Base-by-base conservation (phyloP, 495 filamentous ascomycete species). In the Neurospora intermedia region DNA sequence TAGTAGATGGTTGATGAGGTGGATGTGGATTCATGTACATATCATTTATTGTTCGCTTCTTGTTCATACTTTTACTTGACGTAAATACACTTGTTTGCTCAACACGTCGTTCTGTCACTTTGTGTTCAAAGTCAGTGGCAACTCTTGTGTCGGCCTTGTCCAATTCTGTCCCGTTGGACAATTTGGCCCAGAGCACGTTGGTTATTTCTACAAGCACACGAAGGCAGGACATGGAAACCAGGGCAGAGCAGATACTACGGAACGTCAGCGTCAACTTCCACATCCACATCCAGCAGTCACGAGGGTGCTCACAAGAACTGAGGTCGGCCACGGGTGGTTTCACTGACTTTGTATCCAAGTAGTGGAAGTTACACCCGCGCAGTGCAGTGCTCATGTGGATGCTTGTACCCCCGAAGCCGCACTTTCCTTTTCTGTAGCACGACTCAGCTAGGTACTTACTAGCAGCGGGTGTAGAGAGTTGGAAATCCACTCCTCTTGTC, bases 31-130 rank as follows among this genome's bases (percentile, higher is more conserved):
- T 1, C 40, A 39, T 74, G 46, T 73, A 71, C 31, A 59, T 38
- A 38, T 3, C 70, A 72, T 38, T 43, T 72, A 70, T 23, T 43
- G 18, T 76, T 70, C 41, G 43, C 43, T 76, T 74, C 73, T 76
- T 74, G 74, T 76, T 39, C 7, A 76, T 74, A 76, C 73, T 75
- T 69, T 15, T 73, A 18, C 15, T 38, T 66, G 6, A 66, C 35
- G 13, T 27, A 66, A 18, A 66, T 66, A 66, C 54, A 66, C 54
- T 66, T 66, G 2, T 35, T 66, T 31, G 54, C 15, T 66, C 27
- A 35, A 35, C 23, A 35, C 15, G 1, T 66, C 13, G 35, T 18
- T 18, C 27, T 38, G 15, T 35, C 7, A 15, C 13, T 62, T 18
- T 15, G 16, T 62, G 6, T 62, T 15, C 27, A 31, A 31, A 31